phyloP scores from a whole-genome alignment of 2,329 filamentous ascomycete species.

The Talaromyces sp. region DNA sequence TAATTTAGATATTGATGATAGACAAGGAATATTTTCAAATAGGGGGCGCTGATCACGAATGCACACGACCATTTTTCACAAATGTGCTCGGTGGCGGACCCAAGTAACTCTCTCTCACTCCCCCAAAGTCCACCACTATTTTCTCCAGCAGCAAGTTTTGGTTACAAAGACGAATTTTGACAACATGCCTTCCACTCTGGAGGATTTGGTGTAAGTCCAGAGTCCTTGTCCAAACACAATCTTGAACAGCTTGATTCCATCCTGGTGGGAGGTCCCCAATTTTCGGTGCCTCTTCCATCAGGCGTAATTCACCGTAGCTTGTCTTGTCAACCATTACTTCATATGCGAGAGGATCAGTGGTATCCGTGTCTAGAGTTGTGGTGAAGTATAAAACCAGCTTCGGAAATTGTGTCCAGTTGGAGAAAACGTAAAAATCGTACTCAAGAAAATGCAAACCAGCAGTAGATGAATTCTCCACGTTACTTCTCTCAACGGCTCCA shows the following conservation, averaged over 20 bases:
- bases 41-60: background rate
- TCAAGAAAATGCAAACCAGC: conserved; percentile 44
- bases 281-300: conserved; percentile 28
- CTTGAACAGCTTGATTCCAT: conserved; percentile 20
- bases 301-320: conserved; percentile 38
- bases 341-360: conserved; percentile 49
- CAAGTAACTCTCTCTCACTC: conserved; percentile 53
- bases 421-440: conserved; percentile 61
- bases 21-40: background rate
- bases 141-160: conserved; percentile 56
- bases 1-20: background rate
- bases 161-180: conserved; percentile 52
- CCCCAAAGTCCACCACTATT: conserved; percentile 55
- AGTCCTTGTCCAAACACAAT: conserved; percentile 16
- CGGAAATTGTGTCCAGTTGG: conserved; percentile 28
- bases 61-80: background rate
- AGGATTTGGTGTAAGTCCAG: background rate
- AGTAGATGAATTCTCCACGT: too few species aligned
- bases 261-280: conserved; percentile 15
- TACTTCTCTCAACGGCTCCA: too few species aligned
- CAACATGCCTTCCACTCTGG: conserved; percentile 38
- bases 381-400: conserved; percentile 43
- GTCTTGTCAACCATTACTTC: conserved; percentile 48
- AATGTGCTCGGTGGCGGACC: conserved; percentile 53
- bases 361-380: conserved; percentile 51